Evolutionary conservation across 1,139 yeast genomes (phyloP), one percentile per base, ranked within the genome.

Genomic region (Starmera stellimalicola): DNA sequence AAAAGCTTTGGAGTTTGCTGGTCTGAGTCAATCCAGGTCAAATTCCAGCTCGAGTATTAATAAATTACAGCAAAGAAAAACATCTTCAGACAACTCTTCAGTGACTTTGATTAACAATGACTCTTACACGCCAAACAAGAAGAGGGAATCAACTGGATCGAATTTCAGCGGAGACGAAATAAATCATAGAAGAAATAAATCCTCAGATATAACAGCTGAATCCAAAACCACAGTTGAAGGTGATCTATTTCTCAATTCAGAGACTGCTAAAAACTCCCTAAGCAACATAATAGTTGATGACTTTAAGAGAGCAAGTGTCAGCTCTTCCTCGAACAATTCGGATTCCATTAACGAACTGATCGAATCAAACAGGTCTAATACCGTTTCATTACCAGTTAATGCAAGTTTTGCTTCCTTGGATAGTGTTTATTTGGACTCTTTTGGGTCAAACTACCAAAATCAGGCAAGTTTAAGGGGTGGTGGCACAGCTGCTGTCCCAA

Each of bases 361-460:
- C 47, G 58, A 5, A 33, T 46, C 33, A 18, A 42, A 39, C 18
- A 47, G 42, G 11, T 47, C 50, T 7, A 41, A 48, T 1, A 16
- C 44, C 27, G 51, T 49, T n/a, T 45, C 52, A 15, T 52, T 80
- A 29, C 84, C 87, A 0, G 64, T 77, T 15, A 77, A 74, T 42
- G 83, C 80, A 33, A 77, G 87, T 43, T 79, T 78, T 62, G 91
- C 88, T 1, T 79, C 88, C 0, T 60, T 81, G 50, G 87, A 80
- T 50, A 77, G 87, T 49, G 67, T 73, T 36, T 77, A 77, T 50
- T 80, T 78, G 45, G 84, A 77, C 34, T 57, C 54, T 30, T 58
- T 49, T 40, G 65, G 62, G 1, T 34, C 44, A 14, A 30, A 39
- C 3, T 44, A 45, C 31, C 36, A 43, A 3, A 38, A 33, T n/a